Evolutionary conservation across 1,284 basidiomycete genomes (phyloP), one percentile per base, ranked within the genome.

Genomic region (Athelia sp.): DNA sequence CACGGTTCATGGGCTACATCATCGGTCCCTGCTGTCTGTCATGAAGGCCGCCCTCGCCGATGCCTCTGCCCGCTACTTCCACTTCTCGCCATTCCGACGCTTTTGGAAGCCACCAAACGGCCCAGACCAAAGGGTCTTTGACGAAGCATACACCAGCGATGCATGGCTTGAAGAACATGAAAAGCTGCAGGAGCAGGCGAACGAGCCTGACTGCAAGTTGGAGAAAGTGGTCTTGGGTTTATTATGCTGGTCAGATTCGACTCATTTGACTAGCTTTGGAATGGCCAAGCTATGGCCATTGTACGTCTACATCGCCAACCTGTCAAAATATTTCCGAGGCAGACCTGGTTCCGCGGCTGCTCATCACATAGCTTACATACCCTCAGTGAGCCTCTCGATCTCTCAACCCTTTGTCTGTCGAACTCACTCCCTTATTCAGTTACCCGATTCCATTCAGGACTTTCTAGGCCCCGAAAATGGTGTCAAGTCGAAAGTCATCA

Each of bases 201-300:
- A 14, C 0, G 52, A 56, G 1, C 53, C 59, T 9, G 55, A 47
- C 1, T 57, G 54, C 40, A 54, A 29, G 1, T 43, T 64, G 0
- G 57, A 63, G 34, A 46, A 54, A 1, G 60, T 61, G 2, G 52
- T 71, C 3, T 57, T 52, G 0, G 63, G 51, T 0, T 34, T 71
- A 1, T 64, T 71, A 62, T 53, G 68, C 47, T 69, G 59, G 58
- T 73, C 71, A 0, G 69, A 73, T 46, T 53, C 62, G 0, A 74
- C 70, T 0, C 66, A 69, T 4, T 57, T 73, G 1, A 57, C 67
- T 0, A 54, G 56, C 9, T 74, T 72, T 47, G 69, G 72, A 0
- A 50, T 54, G 1, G 59, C 63, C 2, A 53, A 56, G 2, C 50
- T 69, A 0, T 74, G 71, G 71, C 73, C 70, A 0, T 22, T 69